Conservation (phyloP, 2,329 filamentous ascomycete species). For the Ascochyta viciae-villosae region DNA sequence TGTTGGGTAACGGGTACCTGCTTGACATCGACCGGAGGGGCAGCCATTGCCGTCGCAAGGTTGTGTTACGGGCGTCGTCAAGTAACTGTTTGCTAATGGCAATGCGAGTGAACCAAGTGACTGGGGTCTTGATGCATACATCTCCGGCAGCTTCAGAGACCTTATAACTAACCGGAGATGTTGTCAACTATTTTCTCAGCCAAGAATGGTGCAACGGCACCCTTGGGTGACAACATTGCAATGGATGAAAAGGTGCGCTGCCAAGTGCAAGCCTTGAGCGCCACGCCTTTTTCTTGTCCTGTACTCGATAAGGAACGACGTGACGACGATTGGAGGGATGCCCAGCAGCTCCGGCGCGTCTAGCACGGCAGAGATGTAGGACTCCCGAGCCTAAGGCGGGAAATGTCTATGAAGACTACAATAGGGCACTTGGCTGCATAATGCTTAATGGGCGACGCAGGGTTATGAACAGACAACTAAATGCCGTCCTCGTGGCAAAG, state of each 20-base stretch:
- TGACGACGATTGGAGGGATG: neutral
- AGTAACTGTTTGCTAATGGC: constrained; percentile 18
- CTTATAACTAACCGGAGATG: constrained; percentile 26
- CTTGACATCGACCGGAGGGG: constrained; percentile 18
- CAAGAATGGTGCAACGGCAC: constrained; percentile 29
- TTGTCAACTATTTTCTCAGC: constrained; percentile 2
- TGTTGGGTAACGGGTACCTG: constrained; percentile 23
- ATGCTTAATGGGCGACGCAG: no score
- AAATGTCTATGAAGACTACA: neutral
- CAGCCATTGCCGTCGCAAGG: constrained; percentile 23
- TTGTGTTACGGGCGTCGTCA: constrained; percentile 3
- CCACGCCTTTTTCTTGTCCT: neutral
- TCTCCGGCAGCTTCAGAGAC: constrained; percentile 13
- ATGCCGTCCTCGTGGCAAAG: neutral
- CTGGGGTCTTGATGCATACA: constrained; percentile 4
- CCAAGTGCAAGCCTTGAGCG: constrained; percentile 14
- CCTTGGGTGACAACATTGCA: constrained; percentile 28
- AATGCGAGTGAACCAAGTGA: constrained; percentile 10
- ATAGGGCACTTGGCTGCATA: constrained; percentile 4
- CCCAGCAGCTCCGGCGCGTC: neutral
- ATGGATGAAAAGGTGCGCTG: constrained; percentile 4
- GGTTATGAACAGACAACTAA: no score
- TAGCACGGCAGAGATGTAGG: neutral
- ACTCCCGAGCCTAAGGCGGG: neutral
- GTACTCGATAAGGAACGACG: constrained; percentile 11